Evolutionary conservation across 768 basidiomycete species (phyloP), one percentile per base, ranked within the genome.

Genomic region (Sarcodon aspratus): DNA sequence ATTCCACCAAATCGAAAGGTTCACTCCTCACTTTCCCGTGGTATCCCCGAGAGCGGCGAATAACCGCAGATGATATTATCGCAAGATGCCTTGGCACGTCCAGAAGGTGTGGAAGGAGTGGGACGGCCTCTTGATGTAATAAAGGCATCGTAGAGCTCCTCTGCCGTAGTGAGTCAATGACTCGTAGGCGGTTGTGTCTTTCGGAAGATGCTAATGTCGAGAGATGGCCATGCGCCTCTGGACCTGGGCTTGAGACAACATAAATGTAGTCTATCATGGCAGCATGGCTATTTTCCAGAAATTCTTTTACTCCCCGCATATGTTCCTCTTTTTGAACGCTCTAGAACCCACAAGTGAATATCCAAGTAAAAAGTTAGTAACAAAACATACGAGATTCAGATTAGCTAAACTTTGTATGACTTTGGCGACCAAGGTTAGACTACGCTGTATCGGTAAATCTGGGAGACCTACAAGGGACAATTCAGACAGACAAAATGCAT

Each of bases 361-460:
- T 6, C 17, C 52, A 31, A 52, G 36, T 11, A 8, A 33, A 6
- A 5, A 31, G 18, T 18, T 11, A 33, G n/a, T n/a, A 36, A 31
- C 18, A 27, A 50, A 10, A 38, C n/a, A 31, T 42, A 84, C 86
- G 7, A 75, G 63, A 54, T 87, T 90, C 48, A 93, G 67, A 62
- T 94, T 94, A 6, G 91, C 91, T 36, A 93, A 68, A 55, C 85
- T 92, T 63, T 91, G 88, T 15, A 94, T 75, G n/a, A 85, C 85
- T 63, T 90, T 92, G 7, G 89, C 90, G 47, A 94, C 80, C 54
- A 89, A 61, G 0, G 85, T 93, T 45, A 94, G 71, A 60, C 82
- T 91, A 34, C 90, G 79, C 58, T 87, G 82, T 9, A 90, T 78
- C 8, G 78, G 67, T 15, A 69, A 59, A 48, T 73, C 73, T 3